Evolutionary conservation across 345 rosid species (phyloP).

Genomic region (Lumnitzera littorea): DNA sequence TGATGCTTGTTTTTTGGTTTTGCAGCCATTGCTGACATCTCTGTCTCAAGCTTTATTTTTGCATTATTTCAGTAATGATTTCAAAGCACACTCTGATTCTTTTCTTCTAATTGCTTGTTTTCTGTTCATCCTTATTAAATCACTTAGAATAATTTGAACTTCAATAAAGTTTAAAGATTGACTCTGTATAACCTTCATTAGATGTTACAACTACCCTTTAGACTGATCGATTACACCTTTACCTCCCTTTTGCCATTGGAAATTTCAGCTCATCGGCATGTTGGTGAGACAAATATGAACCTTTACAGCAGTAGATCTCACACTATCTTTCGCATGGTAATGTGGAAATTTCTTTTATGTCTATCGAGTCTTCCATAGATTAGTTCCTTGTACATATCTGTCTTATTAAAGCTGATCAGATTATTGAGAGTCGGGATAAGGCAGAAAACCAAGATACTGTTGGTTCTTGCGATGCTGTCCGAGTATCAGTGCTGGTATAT

Average conservation of each 20-base stretch:
- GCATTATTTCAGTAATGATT: not conserved
- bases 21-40: not conserved
- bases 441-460: slow-evolving; percentile 49
- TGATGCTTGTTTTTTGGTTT: too few species aligned
- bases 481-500: slow-evolving; percentile 87
- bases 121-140: too few species aligned
- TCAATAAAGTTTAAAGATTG: not conserved
- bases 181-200: not conserved
- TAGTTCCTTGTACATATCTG: not conserved
- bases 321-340: slow-evolving; percentile 97
- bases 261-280: slow-evolving; percentile 86
- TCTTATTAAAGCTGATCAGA: slow-evolving; percentile 31
- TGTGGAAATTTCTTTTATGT: slow-evolving; percentile 4
- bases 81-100: not conserved
- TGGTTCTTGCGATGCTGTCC: slow-evolving; percentile 83
- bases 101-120: not conserved
- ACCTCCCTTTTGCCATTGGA: not conserved
- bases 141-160: not conserved
- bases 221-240: too few species aligned
- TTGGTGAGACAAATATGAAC: slow-evolving; percentile 97
- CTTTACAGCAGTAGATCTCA: slow-evolving; percentile 88
- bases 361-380: not conserved
- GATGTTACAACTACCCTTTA: not conserved
- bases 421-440: slow-evolving; percentile 87
- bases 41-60: not conserved